Percentiles rank a stretch among this genome's conserved stretches.
phyloP scores from a whole-genome alignment of 1,284 basidiomycete species.

The Apiotrichum siamense region DNA sequence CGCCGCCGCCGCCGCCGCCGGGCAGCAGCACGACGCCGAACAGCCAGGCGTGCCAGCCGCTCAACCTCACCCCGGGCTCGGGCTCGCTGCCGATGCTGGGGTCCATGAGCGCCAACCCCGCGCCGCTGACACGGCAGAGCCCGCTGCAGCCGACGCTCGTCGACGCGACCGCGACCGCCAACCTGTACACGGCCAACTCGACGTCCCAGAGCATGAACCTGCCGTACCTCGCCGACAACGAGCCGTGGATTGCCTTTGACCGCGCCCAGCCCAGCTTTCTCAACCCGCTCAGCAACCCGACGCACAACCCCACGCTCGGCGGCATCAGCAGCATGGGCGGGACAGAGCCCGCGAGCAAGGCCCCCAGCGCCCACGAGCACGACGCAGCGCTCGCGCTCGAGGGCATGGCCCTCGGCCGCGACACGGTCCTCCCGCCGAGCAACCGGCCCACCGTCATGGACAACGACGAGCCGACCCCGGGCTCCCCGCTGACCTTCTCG shows the following conservation, averaged over 20 bases:
- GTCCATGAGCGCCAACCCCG: too few species aligned
- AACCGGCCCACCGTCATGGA: too few species aligned
- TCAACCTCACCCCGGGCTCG: background rate
- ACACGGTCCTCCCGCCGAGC: too few species aligned
- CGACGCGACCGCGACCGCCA: background rate
- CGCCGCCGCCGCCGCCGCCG: too few species aligned
- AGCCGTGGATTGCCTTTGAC: constrained; percentile 1
- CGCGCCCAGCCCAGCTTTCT: background rate
- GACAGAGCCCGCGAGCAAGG: constrained; percentile 13
- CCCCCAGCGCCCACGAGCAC: constrained; percentile 17
- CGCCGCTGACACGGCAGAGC: too few species aligned
- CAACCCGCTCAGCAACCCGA: background rate
- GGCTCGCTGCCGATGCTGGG: too few species aligned
- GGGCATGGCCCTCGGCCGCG: constrained; percentile 18
- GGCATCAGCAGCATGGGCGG: background rate
- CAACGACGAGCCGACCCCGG: constrained; percentile 13
- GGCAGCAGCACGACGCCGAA: too few species aligned
- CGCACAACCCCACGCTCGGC: background rate
- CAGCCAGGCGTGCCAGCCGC: too few species aligned
- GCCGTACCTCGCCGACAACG: background rate
- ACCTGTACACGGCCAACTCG: background rate
- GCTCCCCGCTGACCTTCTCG: constrained; percentile 15
- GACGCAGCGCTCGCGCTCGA: constrained; percentile 21
- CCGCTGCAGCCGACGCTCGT: background rate
- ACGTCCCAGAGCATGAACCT: background rate